phyloP scores from a whole-genome alignment of 331 rosid genomes.

The Pyrus hybrid region DNA sequence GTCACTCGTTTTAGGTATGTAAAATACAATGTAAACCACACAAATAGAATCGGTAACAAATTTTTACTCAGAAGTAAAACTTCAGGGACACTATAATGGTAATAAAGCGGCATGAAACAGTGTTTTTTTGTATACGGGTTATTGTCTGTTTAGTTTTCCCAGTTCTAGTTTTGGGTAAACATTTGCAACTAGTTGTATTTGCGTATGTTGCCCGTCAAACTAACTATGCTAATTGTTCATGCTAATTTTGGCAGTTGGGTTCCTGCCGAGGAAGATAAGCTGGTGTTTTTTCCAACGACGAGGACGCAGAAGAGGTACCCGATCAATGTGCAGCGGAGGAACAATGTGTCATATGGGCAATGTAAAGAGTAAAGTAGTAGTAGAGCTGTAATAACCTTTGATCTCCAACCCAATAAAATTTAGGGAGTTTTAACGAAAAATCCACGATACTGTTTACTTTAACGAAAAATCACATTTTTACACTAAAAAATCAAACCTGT shows the following conservation, averaged over 20 bases:
- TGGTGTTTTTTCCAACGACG: slow-evolving; percentile 91
- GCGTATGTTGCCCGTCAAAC: neutral
- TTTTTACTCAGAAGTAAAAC: neutral
- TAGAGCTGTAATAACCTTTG: slow-evolving; percentile 9
- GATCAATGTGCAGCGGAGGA: slow-evolving; percentile 48
- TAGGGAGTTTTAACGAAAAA: too few species aligned
- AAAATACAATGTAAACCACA: neutral
- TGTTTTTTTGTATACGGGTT: neutral
- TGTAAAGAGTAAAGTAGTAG: slow-evolving; percentile 12
- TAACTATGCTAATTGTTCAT: neutral
- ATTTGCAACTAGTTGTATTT: neutral
- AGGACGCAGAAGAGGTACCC: slow-evolving; percentile 89
- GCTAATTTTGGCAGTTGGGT: slow-evolving; percentile 51
- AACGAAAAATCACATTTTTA: too few species aligned
- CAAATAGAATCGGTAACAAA: neutral
- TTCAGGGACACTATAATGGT: neutral
- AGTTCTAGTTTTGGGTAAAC: too few species aligned
- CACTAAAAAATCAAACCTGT: too few species aligned
- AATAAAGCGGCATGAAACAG: neutral
- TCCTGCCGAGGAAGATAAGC: slow-evolving; percentile 82
- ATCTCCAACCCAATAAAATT: neutral
- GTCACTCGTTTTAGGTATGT: slow-evolving; percentile 69
- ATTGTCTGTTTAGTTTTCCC: too few species aligned
- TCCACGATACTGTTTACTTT: too few species aligned
- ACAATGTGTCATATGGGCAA: slow-evolving; percentile 3